A percentile compares a stretch with the other conserved stretches of the same genome.
Evolutionary conservation across 306 rosid species (phyloP).

Genomic region (Spatholobus suberectus): DNA sequence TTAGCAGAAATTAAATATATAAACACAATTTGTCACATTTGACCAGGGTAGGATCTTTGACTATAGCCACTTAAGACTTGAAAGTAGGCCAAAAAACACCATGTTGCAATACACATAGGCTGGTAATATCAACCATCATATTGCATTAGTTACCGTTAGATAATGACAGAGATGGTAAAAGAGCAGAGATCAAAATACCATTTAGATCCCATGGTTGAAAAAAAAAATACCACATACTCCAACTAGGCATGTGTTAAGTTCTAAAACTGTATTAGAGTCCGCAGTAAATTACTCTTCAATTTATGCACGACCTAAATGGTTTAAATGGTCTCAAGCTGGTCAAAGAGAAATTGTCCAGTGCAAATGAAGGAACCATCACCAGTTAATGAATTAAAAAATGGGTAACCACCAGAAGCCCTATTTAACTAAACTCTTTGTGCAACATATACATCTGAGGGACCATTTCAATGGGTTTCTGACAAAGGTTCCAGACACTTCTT

Average conservation of each 20-base stretch:
- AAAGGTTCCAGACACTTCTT: background rate
- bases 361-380: slow-evolving; percentile 1
- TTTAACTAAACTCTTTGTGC: background rate
- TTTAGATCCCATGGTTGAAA: background rate
- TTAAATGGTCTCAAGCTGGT: background rate
- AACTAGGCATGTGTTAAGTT: background rate
- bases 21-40: slow-evolving; percentile 35
- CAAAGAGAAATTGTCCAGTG: background rate
- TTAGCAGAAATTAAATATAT: slow-evolving; percentile 50
- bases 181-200: background rate
- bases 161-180: background rate
- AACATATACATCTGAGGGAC: background rate
- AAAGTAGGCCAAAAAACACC: slow-evolving; percentile 16
- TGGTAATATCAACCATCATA: background rate
- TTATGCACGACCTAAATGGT: background rate
- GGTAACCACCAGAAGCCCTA: background rate
- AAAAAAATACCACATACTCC: background rate
- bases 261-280: background rate
- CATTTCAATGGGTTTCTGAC: background rate
- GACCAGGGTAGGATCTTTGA: slow-evolving; percentile 36
- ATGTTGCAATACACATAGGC: slow-evolving; percentile 14
- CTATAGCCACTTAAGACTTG: slow-evolving; percentile 31
- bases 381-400: background rate
- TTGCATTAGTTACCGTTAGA: slow-evolving; percentile 29
- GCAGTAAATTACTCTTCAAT: background rate